A percentile compares a stretch with the other conserved stretches of the same genome.
Evolutionary conservation across 345 rosid genomes (phyloP).

Genomic region (Rhodamnia rubescens): DNA sequence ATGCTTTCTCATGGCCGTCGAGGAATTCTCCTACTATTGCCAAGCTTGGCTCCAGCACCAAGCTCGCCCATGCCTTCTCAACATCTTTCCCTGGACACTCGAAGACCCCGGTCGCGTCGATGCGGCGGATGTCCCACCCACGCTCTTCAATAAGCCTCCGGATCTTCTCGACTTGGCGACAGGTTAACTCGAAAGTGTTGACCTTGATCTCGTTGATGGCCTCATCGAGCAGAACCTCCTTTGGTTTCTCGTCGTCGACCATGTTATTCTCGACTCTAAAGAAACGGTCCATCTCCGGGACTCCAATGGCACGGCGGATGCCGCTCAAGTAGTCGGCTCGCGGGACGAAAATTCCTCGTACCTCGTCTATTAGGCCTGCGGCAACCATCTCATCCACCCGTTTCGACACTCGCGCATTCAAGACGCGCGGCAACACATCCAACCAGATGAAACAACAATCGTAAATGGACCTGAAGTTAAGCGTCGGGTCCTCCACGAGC

Average conservation of each 20-base stretch:
- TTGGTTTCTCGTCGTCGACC: not conserved
- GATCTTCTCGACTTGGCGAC: slow-evolving; percentile 21
- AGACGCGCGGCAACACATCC: slow-evolving; percentile 14
- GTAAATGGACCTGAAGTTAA: slow-evolving; percentile 5
- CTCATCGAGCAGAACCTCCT: not conserved
- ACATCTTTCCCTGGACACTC: slow-evolving; percentile 2
- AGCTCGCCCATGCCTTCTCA: slow-evolving; percentile 1
- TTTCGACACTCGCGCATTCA: slow-evolving; percentile 7
- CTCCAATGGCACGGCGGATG: slow-evolving; percentile 27
- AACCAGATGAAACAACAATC: slow-evolving; percentile 25
- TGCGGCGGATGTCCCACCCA: not conserved
- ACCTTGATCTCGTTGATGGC: slow-evolving; percentile 21
- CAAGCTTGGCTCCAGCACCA: slow-evolving; percentile 1
- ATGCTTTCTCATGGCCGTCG: not conserved
- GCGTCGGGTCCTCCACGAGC: not conserved
- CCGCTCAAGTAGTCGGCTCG: slow-evolving; percentile 5
- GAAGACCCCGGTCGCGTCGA: not conserved
- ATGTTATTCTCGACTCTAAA: not conserved
- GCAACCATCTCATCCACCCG: slow-evolving; percentile 32
- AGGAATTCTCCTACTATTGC: not conserved
- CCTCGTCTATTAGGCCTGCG: slow-evolving; percentile 20
- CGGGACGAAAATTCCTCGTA: not conserved
- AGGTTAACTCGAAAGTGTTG: slow-evolving; percentile 17
- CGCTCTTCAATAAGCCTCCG: not conserved
- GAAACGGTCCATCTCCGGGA: slow-evolving; percentile 24